Evolutionary conservation across 31 red algal species (phyloP), one percentile per base, ranked within the genome.

Genomic region (Asparagopsis taxiformis): DNA sequence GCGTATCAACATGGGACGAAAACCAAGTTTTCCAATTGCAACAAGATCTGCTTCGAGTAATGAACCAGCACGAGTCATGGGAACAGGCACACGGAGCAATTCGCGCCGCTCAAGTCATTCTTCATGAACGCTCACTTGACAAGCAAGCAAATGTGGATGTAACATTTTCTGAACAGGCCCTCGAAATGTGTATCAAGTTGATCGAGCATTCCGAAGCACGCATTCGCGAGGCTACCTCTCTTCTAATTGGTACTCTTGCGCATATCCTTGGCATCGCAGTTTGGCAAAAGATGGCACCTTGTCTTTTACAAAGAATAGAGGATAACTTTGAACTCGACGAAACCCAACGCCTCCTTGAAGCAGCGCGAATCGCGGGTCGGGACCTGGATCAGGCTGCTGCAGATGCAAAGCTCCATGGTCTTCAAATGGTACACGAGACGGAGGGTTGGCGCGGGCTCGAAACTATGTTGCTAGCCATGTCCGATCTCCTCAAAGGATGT

Each of bases 361-460:
- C 80, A 9, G 62, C 74, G 17, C 70, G 69, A 29, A 52, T 93
- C 15, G 82, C 75, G 1, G 62, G 53, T 33, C 55, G 60, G 33
- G 74, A 78, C 22, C 21, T 84, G 21, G 73, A 80, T 35, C 36
- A 81, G 26, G 29, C 36, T 8, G 77, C 77, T 3, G 87, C 65
- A n/a, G 59, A 59, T 20, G 72, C 72, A 36, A 70, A 74, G 79
- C 65, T 57, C 3, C 0, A 68, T 16, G 80, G 79, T n/a, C 28
- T 70, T 34, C 58, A 66, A 26, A 76, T 93, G 68, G 74, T 93
- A 15, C 90, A 93, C 36, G 90, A 93, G 76, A 87, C 90, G 63
- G 90, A 93, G 51, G 90, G 90, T 0, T 93, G 90, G 90, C 67
- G 72, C 17, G 78, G 78, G n/a, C 61, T 93, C 26, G 90, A 93